A percentile compares a stretch with the other conserved stretches of the same genome.
phyloP scores from a whole-genome alignment of 2,329 filamentous ascomycete genomes.

The Pseudovirgaria hyperparasitica region DNA sequence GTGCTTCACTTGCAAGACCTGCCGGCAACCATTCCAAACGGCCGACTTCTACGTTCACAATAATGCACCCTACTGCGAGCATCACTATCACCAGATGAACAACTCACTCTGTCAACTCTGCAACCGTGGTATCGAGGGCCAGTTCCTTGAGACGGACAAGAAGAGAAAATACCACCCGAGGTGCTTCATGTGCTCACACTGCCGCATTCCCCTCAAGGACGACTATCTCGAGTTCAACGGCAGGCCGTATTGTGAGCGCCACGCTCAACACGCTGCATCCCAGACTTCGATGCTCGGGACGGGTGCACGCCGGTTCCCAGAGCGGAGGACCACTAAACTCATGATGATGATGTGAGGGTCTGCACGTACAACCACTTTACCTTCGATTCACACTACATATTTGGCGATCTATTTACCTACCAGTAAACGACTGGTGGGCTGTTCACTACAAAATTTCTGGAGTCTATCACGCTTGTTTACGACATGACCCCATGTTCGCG shows the following conservation, averaged over 20 bases:
- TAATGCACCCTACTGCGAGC: constrained; percentile 80
- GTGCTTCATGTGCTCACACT: constrained; percentile 78
- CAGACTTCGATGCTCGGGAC: constrained; percentile 26
- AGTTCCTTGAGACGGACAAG: constrained; percentile 75
- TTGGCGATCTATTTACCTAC: too few relatives aligned
- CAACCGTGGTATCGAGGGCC: constrained; percentile 77
- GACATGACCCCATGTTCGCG: too few relatives aligned
- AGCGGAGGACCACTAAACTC: constrained; percentile 36
- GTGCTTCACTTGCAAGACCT: constrained; percentile 86
- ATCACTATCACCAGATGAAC: constrained; percentile 87
- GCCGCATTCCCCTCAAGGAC: constrained; percentile 57
- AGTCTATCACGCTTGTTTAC: too few relatives aligned
- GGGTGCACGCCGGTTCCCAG: constrained; percentile 26
- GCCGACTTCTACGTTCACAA: constrained; percentile 85
- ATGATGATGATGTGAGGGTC: constrained; percentile 34
- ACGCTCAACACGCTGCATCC: constrained; percentile 52
- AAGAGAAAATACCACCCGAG: constrained; percentile 71
- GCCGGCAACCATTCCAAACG: constrained; percentile 67
- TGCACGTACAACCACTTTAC: neutral
- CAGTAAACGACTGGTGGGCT: too few relatives aligned
- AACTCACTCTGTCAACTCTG: constrained; percentile 74
- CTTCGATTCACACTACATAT: too few relatives aligned
- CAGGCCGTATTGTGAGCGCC: constrained; percentile 71
- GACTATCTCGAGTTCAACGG: constrained; percentile 88
- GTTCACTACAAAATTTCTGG: too few relatives aligned